Percentiles rank a stretch among this genome's conserved stretches.
These are phyloP conservation scores for Aulographum hederae DNA, from an alignment of 2,329 filamentous ascomycete species.

Conservation along the genomic window DNA sequence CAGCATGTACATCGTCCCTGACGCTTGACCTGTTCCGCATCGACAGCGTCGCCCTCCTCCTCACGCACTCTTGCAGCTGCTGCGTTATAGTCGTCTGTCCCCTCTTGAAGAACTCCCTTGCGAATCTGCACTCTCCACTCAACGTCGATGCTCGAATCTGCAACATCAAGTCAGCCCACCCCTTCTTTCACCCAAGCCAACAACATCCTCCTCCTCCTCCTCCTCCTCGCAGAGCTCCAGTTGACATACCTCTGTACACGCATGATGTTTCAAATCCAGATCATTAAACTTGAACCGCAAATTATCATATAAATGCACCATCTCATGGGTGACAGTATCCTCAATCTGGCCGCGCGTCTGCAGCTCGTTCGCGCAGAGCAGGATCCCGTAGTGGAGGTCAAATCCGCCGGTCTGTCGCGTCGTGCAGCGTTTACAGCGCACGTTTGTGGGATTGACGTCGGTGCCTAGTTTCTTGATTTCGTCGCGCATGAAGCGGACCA, in stretches of 20 bases:
- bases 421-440: slow-evolving; percentile 67
- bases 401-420: slow-evolving; percentile 64
- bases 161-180: slow-evolving; percentile 1
- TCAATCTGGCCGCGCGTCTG: slow-evolving; percentile 65
- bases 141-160: slow-evolving; percentile 85
- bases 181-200: background rate
- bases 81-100: slow-evolving; percentile 69
- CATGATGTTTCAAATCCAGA: slow-evolving; percentile 67
- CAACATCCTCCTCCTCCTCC: too few relatives aligned
- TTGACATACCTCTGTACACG: slow-evolving; percentile 66
- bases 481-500: slow-evolving; percentile 70
- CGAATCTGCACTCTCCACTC: slow-evolving; percentile 85
- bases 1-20: slow-evolving; percentile 71
- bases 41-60: slow-evolving; percentile 60
- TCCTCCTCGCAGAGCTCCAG: background rate
- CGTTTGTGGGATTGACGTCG: slow-evolving; percentile 51
- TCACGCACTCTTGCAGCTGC: slow-evolving; percentile 86
- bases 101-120: slow-evolving; percentile 65
- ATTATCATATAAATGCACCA: slow-evolving; percentile 95
- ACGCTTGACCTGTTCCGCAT: slow-evolving; percentile 63
- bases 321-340: slow-evolving; percentile 89
- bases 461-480: slow-evolving; percentile 68
- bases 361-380: slow-evolving; percentile 86
- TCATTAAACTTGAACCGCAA: slow-evolving; percentile 81
- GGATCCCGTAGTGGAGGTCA: slow-evolving; percentile 66